A percentile compares a stretch with the other conserved stretches of the same genome.
These are phyloP conservation scores for Inonotus obliquus DNA, from an alignment of 1,284 basidiomycete genomes.

Conservation along the genomic window DNA sequence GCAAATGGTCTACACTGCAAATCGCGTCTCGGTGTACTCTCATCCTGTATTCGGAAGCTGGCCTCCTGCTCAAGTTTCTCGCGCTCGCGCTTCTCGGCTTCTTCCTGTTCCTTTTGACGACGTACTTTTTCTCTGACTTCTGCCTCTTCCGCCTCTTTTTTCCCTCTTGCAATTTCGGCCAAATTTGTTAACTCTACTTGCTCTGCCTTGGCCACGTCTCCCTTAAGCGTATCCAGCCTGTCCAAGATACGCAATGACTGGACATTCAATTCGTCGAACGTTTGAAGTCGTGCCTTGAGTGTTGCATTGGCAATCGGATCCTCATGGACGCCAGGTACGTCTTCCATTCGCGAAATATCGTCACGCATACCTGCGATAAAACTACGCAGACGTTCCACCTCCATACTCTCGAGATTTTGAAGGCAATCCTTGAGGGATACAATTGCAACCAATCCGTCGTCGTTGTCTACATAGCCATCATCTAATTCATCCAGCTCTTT, in stretches of 20 bases:
- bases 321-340: constrained; percentile 14
- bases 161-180: constrained; percentile 45
- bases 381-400: background rate
- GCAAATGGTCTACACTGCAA: constrained; percentile 6
- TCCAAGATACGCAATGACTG: constrained; percentile 6
- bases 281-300: background rate
- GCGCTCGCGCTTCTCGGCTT: constrained; percentile 19
- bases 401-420: background rate
- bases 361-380: background rate
- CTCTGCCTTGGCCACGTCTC: constrained; percentile 5
- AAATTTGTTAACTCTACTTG: constrained; percentile 24
- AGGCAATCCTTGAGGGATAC: background rate
- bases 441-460: background rate
- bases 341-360: constrained; percentile 10
- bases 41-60: constrained; percentile 19
- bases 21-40: constrained; percentile 19
- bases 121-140: constrained; percentile 19
- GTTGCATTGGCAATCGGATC: constrained; percentile 2
- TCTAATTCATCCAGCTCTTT: constrained; percentile 1
- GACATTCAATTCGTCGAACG: constrained; percentile 9
- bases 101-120: constrained; percentile 15
- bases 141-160: constrained; percentile 33
- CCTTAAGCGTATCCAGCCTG: background rate
- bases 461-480: background rate
- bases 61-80: constrained; percentile 22